Evolutionary conservation across 805 yeast species (phyloP), one percentile per base, ranked within the genome.

Genomic region (Teunomyces funiuensis): DNA sequence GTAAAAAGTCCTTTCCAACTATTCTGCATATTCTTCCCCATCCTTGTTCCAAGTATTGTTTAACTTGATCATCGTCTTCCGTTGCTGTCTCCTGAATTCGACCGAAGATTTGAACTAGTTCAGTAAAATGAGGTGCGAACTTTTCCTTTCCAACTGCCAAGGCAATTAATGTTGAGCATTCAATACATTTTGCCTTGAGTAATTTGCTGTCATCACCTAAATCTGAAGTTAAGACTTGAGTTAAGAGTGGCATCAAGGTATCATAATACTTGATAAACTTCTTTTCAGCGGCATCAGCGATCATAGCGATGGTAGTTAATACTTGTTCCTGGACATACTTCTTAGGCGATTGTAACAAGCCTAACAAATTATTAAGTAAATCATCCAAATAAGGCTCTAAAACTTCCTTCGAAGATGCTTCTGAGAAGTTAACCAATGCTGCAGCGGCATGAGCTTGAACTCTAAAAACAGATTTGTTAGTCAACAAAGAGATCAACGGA

Each of bases 361-460:
- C 82, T 42, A 93, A 72, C 48, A 93, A 70, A 52, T 87, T 85
- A 25, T 80, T 74, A 43, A 93, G 72, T 54, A 93, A 69, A 51
- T 75, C 80, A 61, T 93, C 99, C 57, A 93, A 73, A 55, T 85
- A 90, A n/a, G 98, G 98, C 57, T 89, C 97, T 52, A 93, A 69
- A 8, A 83, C 79, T 47, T 86, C 95, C 57, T 88, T 85, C 5
- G 87, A 69, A 2, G 98, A 96, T 49, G 85, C 88, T 65, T 93
- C 99, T 29, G 91, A 80, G 61, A 93, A 93, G 61, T 93, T 93
- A 34, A 93, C 98, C 54, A 91, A 73, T 0, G 99, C 99, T 39
- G 99, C 99, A 31, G 99, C 97, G 13, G 97, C 98, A 59, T 93
- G 99, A 0, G 97, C 88, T 68, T 91, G 98, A 17, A 93, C 99